Evolutionary conservation across 2,329 filamentous ascomycete genomes (phyloP).

Genomic region (Epichloe typhina): DNA sequence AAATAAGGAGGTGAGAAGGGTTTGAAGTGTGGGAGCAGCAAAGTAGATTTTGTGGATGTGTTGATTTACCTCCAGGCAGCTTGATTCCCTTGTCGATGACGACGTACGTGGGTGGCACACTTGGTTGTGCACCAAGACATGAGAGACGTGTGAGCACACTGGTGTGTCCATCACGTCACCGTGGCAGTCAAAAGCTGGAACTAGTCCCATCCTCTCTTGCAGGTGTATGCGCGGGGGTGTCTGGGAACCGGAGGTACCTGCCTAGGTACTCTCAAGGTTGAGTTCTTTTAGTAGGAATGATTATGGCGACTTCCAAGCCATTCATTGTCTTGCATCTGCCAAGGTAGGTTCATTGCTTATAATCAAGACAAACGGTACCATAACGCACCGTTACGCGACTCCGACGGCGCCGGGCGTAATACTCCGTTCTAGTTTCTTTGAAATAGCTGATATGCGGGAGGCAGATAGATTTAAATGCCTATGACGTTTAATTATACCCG

Average conservation of each 20-base stretch:
- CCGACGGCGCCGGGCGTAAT: neutral
- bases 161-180: slow-evolving; percentile 10
- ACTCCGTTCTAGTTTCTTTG: no score
- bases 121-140: neutral
- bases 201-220: neutral
- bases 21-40: neutral
- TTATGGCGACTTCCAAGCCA: neutral
- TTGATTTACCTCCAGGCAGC: neutral
- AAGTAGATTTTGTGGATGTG: neutral
- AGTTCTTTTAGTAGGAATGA: neutral
- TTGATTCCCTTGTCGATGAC: neutral
- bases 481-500: no score
- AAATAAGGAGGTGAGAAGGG: neutral
- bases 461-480: no score
- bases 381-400: neutral
- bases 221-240: neutral
- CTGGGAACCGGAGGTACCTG: neutral
- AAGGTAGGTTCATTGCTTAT: neutral
- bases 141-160: neutral
- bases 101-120: neutral
- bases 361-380: neutral
- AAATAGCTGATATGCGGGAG: no score
- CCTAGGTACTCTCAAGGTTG: neutral
- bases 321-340: neutral
- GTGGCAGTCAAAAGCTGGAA: neutral